Evolutionary conservation across 805 yeast genomes (phyloP), one percentile per base, ranked within the genome.

Genomic region (Nematodospora valgi): DNA sequence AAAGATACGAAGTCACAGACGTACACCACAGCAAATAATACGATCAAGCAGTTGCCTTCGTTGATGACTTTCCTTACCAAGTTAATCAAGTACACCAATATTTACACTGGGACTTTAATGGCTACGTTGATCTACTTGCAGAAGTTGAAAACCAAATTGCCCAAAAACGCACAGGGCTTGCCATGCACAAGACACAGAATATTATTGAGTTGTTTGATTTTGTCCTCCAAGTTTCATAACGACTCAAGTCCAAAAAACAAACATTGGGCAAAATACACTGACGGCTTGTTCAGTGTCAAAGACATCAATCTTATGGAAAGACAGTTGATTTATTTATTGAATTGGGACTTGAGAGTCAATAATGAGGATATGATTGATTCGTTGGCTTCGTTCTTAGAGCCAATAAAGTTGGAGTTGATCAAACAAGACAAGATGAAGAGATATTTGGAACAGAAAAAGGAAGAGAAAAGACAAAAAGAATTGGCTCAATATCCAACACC

Each of bases 291-390:
- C 59, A 63, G 69, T 30, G 59, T 71, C 37, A 78, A 78, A 43
- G 94, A 84, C 54, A 77, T 84, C 45, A 83, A 82, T 56, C 64
- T 82, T 42, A 84, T 84, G 88, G 94, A 84, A 59, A 74, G 86
- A 53, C 91, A 84, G 58, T 62, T 84, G 40, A 64, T 83, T 34
- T 76, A 70, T 50, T 64, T 83, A 33, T 62, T 84, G 52, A 73
- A 82, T 58, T 84, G 89, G 88, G 82, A 84, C 54, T 62, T 82
- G 42, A 59, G 64, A 38, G 70, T 76, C 26, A 51, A 59, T 33
- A 68, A 60, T 45, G 57, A 56, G 17, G 80, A 76, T 38, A 62
- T 76, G 55, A 46, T 56, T 28, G 43, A 40, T 19, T 63, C 58
- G 26, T 64, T 75, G 53, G 56, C 52, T 39, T 56, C 63, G 39